A percentile compares a stretch with the other conserved stretches of the same genome.
Conservation (phyloP, 805 yeast genomes). For the Maudiozyma barnettii region DNA sequence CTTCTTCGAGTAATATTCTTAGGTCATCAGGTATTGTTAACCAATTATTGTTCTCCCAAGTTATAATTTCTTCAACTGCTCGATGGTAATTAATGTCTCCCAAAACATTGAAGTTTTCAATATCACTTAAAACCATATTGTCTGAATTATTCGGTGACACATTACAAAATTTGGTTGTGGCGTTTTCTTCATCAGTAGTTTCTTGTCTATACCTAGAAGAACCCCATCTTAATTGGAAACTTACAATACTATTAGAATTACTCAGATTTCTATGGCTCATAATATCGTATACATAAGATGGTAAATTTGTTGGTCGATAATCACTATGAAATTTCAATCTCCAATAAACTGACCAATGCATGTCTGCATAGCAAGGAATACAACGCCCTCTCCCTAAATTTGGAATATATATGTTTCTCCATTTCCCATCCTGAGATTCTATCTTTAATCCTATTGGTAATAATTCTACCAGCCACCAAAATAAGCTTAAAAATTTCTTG, state of each 20-base stretch:
- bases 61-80: conserved; percentile 10
- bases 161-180: too few species aligned
- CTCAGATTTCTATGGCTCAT: conserved; percentile 13
- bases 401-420: conserved; percentile 44
- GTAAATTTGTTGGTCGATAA: conserved; percentile 39
- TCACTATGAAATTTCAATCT: conserved; percentile 38
- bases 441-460: conserved; percentile 48
- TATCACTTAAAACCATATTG: neutral
- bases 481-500: conserved; percentile 12
- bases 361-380: conserved; percentile 37
- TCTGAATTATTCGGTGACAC: too few species aligned
- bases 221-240: neutral
- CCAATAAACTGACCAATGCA: conserved; percentile 63
- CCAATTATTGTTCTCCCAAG: conserved; percentile 29
- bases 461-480: conserved; percentile 58
- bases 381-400: conserved; percentile 46
- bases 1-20: conserved; percentile 4
- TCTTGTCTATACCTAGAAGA: neutral
- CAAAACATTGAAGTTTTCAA: neutral
- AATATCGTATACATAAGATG: conserved; percentile 26
- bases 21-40: conserved; percentile 31
- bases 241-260: neutral
- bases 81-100: conserved; percentile 4
- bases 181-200: neutral
- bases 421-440: conserved; percentile 39